Percentiles rank a stretch among this genome's conserved stretches.
Conservation (phyloP, 2,329 filamentous ascomycete species). For the Leptographium lundbergii region DNA sequence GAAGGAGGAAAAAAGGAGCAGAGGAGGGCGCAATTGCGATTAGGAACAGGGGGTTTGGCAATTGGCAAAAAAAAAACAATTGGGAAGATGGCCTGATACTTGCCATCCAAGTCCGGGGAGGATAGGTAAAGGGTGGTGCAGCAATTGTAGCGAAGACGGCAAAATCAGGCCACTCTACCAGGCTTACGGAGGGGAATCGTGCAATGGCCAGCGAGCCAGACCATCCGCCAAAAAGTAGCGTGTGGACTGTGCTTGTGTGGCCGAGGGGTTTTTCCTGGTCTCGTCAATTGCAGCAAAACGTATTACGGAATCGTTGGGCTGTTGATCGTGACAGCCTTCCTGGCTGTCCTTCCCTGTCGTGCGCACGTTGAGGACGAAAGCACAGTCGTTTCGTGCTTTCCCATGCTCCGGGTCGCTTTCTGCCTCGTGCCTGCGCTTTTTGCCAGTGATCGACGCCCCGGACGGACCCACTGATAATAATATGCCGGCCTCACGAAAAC, state of each 20-base stretch:
- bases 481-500: too few relatives aligned
- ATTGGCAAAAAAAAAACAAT: conserved; percentile 5
- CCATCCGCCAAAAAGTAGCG: conserved; percentile 1
- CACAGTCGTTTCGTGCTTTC: not conserved
- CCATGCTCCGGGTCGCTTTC: not conserved
- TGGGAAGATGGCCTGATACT: conserved; percentile 13
- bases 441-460: not conserved
- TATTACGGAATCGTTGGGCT: not conserved
- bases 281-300: not conserved
- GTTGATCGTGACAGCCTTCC: not conserved
- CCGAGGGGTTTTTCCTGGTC: not conserved
- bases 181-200: conserved; percentile 12
- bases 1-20: not conserved
- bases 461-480: not conserved
- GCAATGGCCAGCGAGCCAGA: conserved; percentile 8
- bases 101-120: conserved; percentile 9
- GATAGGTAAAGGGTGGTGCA: conserved; percentile 7
- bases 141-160: conserved; percentile 9
- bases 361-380: not conserved
- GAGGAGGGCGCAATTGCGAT: not conserved
- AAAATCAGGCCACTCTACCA: conserved; percentile 13
- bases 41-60: not conserved
- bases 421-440: not conserved
- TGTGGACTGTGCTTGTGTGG: not conserved
- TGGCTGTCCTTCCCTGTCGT: not conserved